A percentile compares a stretch with the other conserved stretches of the same genome.
These are phyloP conservation scores for Pseudopyrenochaeta lycopersici DNA, from an alignment of 2,329 filamentous ascomycete genomes.

Conservation along the genomic window DNA sequence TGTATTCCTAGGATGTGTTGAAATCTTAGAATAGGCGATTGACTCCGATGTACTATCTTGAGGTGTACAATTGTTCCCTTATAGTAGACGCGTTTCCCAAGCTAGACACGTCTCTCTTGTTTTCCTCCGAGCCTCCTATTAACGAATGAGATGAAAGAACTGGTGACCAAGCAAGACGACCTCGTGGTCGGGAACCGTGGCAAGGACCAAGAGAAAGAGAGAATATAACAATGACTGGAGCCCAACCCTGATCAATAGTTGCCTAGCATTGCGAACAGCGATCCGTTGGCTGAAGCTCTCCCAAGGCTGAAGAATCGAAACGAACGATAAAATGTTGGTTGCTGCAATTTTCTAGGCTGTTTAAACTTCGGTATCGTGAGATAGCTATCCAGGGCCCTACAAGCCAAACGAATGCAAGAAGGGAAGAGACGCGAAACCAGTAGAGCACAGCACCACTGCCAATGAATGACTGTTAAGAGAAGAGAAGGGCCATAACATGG, in stretches of 20 bases:
- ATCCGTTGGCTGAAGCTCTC: constrained; percentile 32
- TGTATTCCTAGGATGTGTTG: constrained; percentile 12
- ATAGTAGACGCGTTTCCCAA: constrained; percentile 34
- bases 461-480: constrained; percentile 39
- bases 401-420: constrained; percentile 43
- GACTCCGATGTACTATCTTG: constrained; percentile 20
- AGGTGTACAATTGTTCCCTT: constrained; percentile 30
- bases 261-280: constrained; percentile 36
- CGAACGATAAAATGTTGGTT: constrained; percentile 8
- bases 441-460: constrained; percentile 47
- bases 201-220: constrained; percentile 18
- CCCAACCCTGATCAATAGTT: constrained; percentile 38
- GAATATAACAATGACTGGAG: constrained; percentile 45
- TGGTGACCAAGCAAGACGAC: constrained; percentile 36
- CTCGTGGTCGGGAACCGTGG: constrained; percentile 24
- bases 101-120: constrained; percentile 30
- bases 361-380: constrained; percentile 11
- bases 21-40: constrained; percentile 19
- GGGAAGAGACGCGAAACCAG: constrained; percentile 46
- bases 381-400: constrained; percentile 31
- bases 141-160: constrained; percentile 34
- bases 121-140: constrained; percentile 24
- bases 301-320: constrained; percentile 19
- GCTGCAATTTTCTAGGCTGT: constrained; percentile 4
- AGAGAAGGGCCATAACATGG: constrained; percentile 33